Base-by-base conservation (phyloP, 371 early-diverging fungal genomes). In the Zychaea mexicana region DNA sequence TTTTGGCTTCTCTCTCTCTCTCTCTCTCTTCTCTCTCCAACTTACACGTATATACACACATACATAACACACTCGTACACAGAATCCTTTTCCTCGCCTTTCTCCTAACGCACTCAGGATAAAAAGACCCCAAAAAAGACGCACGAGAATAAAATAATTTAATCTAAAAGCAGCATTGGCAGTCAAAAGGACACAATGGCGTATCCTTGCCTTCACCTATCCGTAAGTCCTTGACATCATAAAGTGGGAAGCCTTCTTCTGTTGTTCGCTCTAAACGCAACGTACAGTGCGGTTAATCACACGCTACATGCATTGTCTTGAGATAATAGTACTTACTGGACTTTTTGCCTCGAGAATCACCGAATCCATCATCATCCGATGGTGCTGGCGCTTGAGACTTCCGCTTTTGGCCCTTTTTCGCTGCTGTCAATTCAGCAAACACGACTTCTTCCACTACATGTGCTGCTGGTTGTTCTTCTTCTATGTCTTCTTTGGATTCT, bases 201-300 rank as follows among this genome's bases (percentile, higher is more conserved):
- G 82, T 81, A 73, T 63, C 73, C 60, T 64, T 64, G 26, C 75
- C 75, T 65, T 72, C 73, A 30, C 72, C 77, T 59, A 72, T 68
- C 60, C 77, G 71, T 53, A 81, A 62, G 36, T 83, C 79, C 52
- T 81, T 74, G 10, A 81, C 76, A 65, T 81, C 79, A 59, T 77
- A 83, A 8, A 83, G 52, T 21, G 83, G 83, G 61, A 79, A 81
- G 15, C 83, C 83, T 52, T 83, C 83, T 21, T 83, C 83, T 1
- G 83, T 83, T 19, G 68, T 70, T 24, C 83, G 83, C 24, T 74
- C 83, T 82, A 67, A 9, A 30, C 5, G 4, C 17, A 42, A 7
- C 21, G 30, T n/a, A 26, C 31, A 6, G 2, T 24, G n/a, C n/a
- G n/a, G n/a, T n/a, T n/a, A n/a, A n/a, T n/a, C n/a, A 31, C 10